Conservation (phyloP, 2,329 filamentous ascomycete species). For the Macrophomina phaseolina region DNA sequence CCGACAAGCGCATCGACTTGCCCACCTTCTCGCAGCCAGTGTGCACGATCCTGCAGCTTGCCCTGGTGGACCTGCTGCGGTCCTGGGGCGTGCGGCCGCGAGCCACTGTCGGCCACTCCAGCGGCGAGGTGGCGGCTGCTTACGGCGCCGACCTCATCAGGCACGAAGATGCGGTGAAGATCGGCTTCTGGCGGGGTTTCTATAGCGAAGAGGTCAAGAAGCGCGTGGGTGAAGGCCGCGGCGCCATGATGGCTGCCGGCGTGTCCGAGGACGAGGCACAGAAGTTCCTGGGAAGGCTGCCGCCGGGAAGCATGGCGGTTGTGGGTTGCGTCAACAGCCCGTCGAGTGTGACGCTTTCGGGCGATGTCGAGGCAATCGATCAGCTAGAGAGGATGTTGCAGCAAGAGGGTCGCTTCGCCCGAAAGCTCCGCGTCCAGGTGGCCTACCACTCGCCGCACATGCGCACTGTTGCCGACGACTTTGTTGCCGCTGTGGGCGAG, state of each 20-base stretch:
- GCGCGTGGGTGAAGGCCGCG: not conserved
- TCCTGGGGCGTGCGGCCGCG: conserved; percentile 20
- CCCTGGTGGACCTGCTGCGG: conserved; percentile 20
- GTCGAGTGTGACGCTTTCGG: conserved; percentile 18
- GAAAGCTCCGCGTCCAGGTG: conserved; percentile 29
- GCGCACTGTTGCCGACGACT: conserved; percentile 18
- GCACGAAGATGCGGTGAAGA: conserved; percentile 23
- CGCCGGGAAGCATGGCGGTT: conserved; percentile 27
- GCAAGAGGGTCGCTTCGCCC: conserved; percentile 26
- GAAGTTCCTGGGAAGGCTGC: conserved; percentile 22
- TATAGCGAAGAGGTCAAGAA: not conserved
- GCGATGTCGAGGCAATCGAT: not conserved
- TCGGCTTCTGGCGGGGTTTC: conserved; percentile 28
- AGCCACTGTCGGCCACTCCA: conserved; percentile 26
- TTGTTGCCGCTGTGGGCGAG: conserved; percentile 25
- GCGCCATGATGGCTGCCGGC: conserved; percentile 38
- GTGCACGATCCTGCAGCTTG: conserved; percentile 28
- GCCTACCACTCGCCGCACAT: conserved; percentile 33
- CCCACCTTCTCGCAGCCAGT: conserved; percentile 25
- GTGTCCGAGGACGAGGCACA: conserved; percentile 26
- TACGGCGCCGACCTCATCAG: conserved; percentile 28
- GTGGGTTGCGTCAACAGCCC: conserved; percentile 32
- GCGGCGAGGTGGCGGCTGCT: conserved; percentile 30
- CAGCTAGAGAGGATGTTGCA: conserved; percentile 8
- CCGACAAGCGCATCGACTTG: conserved; percentile 31